Conservation (phyloP, 768 basidiomycete genomes). For the Mycena leptocephala region DNA sequence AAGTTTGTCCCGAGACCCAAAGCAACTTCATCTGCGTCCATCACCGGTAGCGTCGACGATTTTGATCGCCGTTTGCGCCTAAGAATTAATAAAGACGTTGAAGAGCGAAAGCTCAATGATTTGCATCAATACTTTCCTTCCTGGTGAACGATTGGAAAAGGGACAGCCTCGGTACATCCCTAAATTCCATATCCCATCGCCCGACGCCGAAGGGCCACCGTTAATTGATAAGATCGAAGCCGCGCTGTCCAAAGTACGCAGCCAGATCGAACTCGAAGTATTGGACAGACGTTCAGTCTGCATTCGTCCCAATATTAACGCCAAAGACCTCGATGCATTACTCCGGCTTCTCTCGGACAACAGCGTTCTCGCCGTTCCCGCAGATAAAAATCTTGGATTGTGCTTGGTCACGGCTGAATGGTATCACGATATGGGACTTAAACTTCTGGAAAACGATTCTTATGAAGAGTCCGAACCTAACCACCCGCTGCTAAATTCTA, state of each 20-base stretch:
- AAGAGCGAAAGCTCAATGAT: background rate
- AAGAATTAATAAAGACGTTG: background rate
- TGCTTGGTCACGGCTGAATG: constrained; percentile 29
- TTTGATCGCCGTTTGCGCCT: constrained; percentile 23
- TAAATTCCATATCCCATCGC: constrained; percentile 14
- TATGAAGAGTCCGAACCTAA: background rate
- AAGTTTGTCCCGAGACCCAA: constrained; percentile 25
- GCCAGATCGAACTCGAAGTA: constrained; percentile 20
- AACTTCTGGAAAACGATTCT: constrained; percentile 20
- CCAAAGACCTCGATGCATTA: background rate
- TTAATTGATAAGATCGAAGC: constrained; percentile 4
- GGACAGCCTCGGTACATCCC: constrained; percentile 22
- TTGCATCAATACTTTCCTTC: background rate
- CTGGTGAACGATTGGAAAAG: background rate
- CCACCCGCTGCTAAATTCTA: background rate
- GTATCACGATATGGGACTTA: constrained; percentile 21
- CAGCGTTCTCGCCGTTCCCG: constrained; percentile 25
- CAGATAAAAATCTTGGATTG: constrained; percentile 34
- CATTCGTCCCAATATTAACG: constrained; percentile 32
- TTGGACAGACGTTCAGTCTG: background rate
- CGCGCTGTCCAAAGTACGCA: constrained; percentile 14
- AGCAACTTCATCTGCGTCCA: background rate
- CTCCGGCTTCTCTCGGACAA: constrained; percentile 14
- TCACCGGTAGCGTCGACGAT: background rate
- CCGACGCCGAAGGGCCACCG: constrained; percentile 24